These are phyloP conservation scores for Bonia amplexicaulis DNA, from an alignment of 176 grass and related monocot genomes.

Conservation along the genomic window DNA sequence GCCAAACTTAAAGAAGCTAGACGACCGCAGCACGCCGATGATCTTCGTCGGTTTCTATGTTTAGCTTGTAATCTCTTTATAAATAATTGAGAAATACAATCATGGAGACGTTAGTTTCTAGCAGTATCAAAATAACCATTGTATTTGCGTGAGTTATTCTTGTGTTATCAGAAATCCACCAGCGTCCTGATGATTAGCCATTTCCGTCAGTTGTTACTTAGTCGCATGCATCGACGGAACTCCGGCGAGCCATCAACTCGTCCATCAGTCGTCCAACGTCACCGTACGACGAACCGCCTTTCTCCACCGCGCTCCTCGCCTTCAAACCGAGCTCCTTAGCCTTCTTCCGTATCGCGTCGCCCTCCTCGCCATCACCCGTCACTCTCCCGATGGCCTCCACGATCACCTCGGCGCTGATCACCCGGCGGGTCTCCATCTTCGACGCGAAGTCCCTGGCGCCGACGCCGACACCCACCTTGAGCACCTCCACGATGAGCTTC, in stretches of 20 bases:
- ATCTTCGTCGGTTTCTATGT: no score
- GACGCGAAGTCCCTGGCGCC: conserved; percentile 27
- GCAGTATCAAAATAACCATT: no score
- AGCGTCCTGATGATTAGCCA: no score
- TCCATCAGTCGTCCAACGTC: conserved; percentile 32
- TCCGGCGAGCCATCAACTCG: conserved; percentile 23
- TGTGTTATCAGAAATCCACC: no score
- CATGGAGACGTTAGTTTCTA: no score
- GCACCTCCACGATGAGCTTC: conserved; percentile 54
- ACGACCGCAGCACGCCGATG: no score
- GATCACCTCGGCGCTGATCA: conserved; percentile 33
- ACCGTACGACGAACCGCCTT: conserved; percentile 35
- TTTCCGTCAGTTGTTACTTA: no score
- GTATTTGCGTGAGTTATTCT: no score
- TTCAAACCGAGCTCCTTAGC: conserved; percentile 19
- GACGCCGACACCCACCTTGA: conserved; percentile 30
- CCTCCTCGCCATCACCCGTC: conserved; percentile 31
- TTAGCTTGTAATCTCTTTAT: no score
- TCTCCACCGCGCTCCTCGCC: conserved; percentile 27
- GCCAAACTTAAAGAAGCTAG: no score
- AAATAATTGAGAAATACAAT: no score
- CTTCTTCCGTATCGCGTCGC: background rate
- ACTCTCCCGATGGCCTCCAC: conserved; percentile 26
- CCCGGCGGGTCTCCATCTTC: conserved; percentile 1
- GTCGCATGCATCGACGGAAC: background rate